These are phyloP conservation scores for Naematelia aurantialba DNA, from an alignment of 768 basidiomycete species.

Conservation along the genomic window DNA sequence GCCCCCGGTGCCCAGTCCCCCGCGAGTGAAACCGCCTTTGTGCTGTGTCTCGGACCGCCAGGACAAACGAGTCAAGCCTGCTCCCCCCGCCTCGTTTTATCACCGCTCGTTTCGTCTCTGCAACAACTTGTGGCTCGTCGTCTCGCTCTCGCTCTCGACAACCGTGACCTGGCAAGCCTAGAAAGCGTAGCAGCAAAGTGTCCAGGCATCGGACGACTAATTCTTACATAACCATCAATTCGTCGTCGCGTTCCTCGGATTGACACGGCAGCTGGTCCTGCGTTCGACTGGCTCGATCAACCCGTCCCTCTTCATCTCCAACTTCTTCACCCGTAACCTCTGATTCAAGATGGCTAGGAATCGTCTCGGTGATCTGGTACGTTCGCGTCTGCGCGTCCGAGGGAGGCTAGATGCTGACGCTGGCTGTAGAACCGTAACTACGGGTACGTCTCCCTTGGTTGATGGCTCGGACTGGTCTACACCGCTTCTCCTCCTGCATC, in stretches of 20 bases:
- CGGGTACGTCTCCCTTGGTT: constrained; percentile 23
- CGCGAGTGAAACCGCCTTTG: too few relatives aligned
- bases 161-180: background rate
- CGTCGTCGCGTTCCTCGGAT: too few relatives aligned
- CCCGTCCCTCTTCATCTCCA: background rate
- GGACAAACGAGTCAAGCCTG: background rate
- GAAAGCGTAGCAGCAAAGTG: too few relatives aligned
- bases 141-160: background rate
- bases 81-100: too few relatives aligned
- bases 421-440: constrained; percentile 36
- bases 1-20: too few relatives aligned
- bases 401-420: too few relatives aligned
- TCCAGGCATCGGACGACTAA: too few relatives aligned
- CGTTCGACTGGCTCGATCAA: background rate
- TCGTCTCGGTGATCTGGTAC: constrained; percentile 61
- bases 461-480: background rate
- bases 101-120: too few relatives aligned
- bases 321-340: background rate
- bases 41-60: background rate
- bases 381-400: constrained; percentile 18
- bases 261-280: background rate
- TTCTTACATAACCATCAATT: too few relatives aligned
- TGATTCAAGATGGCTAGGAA: constrained; percentile 70
- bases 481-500: too few relatives aligned
- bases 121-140: too few relatives aligned